These are phyloP conservation scores for Myxozyma neotropica DNA, from an alignment of 805 yeast species.

Conservation along the genomic window DNA sequence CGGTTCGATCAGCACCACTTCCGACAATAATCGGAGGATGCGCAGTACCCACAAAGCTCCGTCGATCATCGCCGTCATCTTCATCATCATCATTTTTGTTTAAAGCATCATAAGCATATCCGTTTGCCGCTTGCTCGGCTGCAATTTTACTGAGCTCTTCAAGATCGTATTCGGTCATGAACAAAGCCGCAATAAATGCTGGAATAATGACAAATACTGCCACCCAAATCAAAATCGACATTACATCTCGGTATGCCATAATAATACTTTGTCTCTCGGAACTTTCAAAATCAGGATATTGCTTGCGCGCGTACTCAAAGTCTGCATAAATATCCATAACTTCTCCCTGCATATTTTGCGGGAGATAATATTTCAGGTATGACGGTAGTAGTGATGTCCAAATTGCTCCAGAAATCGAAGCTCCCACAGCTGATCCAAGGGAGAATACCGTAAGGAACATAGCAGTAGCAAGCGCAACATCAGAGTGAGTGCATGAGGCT, in stretches of 20 bases:
- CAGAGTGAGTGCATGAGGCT: slow-evolving; percentile 49
- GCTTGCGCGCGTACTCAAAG: slow-evolving; percentile 26
- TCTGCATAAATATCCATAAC: slow-evolving; percentile 28
- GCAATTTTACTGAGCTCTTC: slow-evolving; percentile 20
- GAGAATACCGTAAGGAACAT: slow-evolving; percentile 57
- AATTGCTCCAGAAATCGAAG: slow-evolving; percentile 61
- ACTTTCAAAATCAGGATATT: slow-evolving; percentile 22
- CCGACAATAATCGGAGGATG: slow-evolving; percentile 19
- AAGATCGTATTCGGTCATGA: slow-evolving; percentile 28
- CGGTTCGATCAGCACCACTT: slow-evolving; percentile 16
- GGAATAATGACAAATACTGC: slow-evolving; percentile 22
- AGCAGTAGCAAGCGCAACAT: slow-evolving; percentile 59
- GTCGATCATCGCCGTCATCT: slow-evolving; percentile 2
- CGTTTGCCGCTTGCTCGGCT: slow-evolving; percentile 5
- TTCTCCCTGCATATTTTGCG: slow-evolving; percentile 39
- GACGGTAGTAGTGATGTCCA: slow-evolving; percentile 60
- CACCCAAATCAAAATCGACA: slow-evolving; percentile 30
- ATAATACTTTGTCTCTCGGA: slow-evolving; percentile 24
- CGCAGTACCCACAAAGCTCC: neutral
- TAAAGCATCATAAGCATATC: neutral
- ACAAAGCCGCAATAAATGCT: slow-evolving; percentile 16
- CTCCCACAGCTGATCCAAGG: slow-evolving; percentile 62
- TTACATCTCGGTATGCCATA: slow-evolving; percentile 27
- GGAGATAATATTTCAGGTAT: slow-evolving; percentile 43
- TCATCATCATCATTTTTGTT: slow-evolving; percentile 13